Evolutionary conservation across 179 eudicot genomes (phyloP), one percentile per base, ranked within the genome.

Genomic region (Drosera spatulata): DNA sequence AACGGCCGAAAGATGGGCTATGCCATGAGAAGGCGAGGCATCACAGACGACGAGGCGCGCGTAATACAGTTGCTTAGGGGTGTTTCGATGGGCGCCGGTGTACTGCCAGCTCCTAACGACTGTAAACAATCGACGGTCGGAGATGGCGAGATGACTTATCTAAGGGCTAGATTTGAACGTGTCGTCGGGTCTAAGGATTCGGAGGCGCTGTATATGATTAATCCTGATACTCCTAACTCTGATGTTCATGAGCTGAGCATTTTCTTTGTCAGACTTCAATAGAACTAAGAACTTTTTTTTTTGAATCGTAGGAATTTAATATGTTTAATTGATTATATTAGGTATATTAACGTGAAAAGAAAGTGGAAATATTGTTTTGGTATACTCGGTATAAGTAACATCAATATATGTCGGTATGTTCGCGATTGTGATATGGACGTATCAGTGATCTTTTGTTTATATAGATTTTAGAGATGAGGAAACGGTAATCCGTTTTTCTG

Each of bases 81-180:
- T 0, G 97, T 91, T 3, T 91, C 97, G 2, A 87, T 91, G 97
- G 97, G 97, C 0, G 96, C 96, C 2, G 97, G 97, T 0, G 90
- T 87, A 7, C 59, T 91, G 11, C 97, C 97, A 0, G 55, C 46
- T 14, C 70, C 53, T 10, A 37, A 61, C 7, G 61, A 73, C 64
- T 59, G 72, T 14, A 37, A 55, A 41, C 15, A 11, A 15, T 15
- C 14, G 59, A 44, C 57, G 41, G 71, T 53, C 5, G 33, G 33
- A 22, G 86, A 73, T 7, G 82, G 86, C 0, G 90, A 82, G 62
- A 41, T 73, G 76, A 82, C 86, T 3, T 91, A 85, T 60, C 71
- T 91, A 8, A 74, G 98, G 61, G 98, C 88, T 0, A 75, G 95
- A 11, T 91, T 91, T 68, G 87, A 91, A 14, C 69, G 88, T 61